phyloP scores from a whole-genome alignment of 2,329 filamentous ascomycete species.

The Drechslerella dactyloides region DNA sequence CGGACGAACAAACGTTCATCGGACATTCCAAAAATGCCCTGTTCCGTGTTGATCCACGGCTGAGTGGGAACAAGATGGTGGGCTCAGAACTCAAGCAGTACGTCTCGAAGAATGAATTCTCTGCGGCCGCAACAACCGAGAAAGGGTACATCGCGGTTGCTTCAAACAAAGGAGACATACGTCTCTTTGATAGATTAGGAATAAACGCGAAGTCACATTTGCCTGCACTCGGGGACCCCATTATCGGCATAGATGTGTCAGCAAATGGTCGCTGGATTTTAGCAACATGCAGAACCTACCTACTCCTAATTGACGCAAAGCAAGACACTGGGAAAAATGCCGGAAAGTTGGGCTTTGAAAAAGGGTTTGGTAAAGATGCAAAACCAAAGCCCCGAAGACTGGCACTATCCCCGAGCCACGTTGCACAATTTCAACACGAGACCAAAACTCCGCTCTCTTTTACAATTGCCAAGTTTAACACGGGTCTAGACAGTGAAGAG shows the following conservation, averaged over 20 bases:
- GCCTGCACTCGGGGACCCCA: slow-evolving; percentile 90
- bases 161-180: slow-evolving; percentile 96
- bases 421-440: slow-evolving; percentile 96
- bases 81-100: slow-evolving; percentile 95
- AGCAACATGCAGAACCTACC: slow-evolving; percentile 90
- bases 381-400: slow-evolving; percentile 94
- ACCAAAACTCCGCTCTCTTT: slow-evolving; percentile 85
- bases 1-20: slow-evolving; percentile 89
- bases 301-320: slow-evolving; percentile 87
- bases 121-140: slow-evolving; percentile 88
- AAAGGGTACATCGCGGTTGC: slow-evolving; percentile 97
- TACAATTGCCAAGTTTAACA: slow-evolving; percentile 92
- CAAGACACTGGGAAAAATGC: slow-evolving; percentile 95
- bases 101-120: slow-evolving; percentile 95
- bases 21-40: slow-evolving; percentile 91
- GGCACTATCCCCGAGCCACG: slow-evolving; percentile 85
- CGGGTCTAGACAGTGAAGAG: slow-evolving; percentile 78
- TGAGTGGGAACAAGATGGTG: slow-evolving; percentile 89
- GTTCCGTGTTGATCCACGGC: slow-evolving; percentile 89
- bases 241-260: slow-evolving; percentile 91
- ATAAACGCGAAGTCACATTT: slow-evolving; percentile 98
- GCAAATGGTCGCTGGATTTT: slow-evolving; percentile 96
- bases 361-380: slow-evolving; percentile 84
- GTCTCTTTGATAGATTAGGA: slow-evolving; percentile 92
- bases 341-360: slow-evolving; percentile 97